phyloP scores from a whole-genome alignment of 768 basidiomycete genomes.

The Hortiboletus campestris region DNA sequence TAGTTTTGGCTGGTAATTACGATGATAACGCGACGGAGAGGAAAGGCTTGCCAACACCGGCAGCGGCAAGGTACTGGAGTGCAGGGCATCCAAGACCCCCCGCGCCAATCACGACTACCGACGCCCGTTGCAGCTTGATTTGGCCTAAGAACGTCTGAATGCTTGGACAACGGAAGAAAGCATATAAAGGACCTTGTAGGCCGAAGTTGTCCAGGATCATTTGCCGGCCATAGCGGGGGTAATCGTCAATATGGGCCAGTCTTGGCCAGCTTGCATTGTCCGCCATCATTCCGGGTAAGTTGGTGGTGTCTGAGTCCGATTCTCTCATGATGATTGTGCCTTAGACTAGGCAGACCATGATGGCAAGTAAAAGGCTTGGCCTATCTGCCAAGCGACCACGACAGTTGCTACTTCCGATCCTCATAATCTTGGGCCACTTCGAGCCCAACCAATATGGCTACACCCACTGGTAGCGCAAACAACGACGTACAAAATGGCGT shows the following conservation, averaged over 20 bases:
- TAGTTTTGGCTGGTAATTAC: conserved; percentile 31
- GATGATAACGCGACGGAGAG: neutral
- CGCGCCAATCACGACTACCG: conserved; percentile 87
- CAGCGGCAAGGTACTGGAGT: conserved; percentile 89
- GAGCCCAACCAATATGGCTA: conserved; percentile 12
- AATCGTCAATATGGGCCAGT: conserved; percentile 59
- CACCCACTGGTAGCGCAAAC: conserved; percentile 1
- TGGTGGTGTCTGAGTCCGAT: neutral
- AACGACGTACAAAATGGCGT: conserved; percentile 14
- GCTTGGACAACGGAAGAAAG: neutral
- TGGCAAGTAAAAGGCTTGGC: no score
- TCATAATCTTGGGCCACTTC: neutral
- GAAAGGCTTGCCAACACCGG: conserved; percentile 74
- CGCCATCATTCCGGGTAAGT: conserved; percentile 1
- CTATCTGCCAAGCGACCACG: neutral
- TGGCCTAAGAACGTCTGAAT: conserved; percentile 56
- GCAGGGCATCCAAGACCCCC: conserved; percentile 97
- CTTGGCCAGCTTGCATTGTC: conserved; percentile 15
- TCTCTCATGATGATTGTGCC: neutral
- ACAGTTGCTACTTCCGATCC: neutral
- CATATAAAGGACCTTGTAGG: conserved; percentile 56
- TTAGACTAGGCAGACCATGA: neutral
- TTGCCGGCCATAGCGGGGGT: conserved; percentile 90
- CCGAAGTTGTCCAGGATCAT: conserved; percentile 94
- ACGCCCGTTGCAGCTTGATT: conserved; percentile 70